Percentiles rank a stretch among this genome's conserved stretches.
Conservation (phyloP, 495 filamentous ascomycete genomes). For the Hypoxylon fragiforme region DNA sequence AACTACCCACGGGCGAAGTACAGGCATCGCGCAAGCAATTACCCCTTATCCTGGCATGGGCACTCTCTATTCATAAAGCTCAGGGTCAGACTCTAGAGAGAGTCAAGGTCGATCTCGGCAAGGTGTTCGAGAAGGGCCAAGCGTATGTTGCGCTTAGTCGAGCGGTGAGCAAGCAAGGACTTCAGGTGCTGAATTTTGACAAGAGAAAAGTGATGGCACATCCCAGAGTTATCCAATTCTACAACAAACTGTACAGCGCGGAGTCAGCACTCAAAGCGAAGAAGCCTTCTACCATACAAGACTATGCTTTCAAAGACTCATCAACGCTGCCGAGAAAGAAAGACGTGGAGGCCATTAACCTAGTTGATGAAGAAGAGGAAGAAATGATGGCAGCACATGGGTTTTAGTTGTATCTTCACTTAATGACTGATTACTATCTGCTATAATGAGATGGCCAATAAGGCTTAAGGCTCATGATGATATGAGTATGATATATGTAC, state of each 20-base stretch:
- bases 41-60: conserved; percentile 94
- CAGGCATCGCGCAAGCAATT: conserved; percentile 80
- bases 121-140: conserved; percentile 93
- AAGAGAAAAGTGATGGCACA: conserved; percentile 94
- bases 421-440: not conserved
- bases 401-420: conserved; percentile 10
- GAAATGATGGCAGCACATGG: conserved; percentile 44
- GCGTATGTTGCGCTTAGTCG: conserved; percentile 82
- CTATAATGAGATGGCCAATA: not conserved
- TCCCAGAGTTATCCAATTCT: conserved; percentile 81
- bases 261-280: conserved; percentile 44
- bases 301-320: conserved; percentile 29
- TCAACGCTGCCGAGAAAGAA: conserved; percentile 14
- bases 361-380: conserved; percentile 47
- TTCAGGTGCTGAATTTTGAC: conserved; percentile 89
- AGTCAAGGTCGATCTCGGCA: conserved; percentile 91
- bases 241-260: conserved; percentile 71
- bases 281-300: conserved; percentile 36
- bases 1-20: conserved; percentile 91
- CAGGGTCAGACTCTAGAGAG: conserved; percentile 95
- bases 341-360: conserved; percentile 11
- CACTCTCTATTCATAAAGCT: conserved; percentile 95
- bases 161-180: conserved; percentile 81
- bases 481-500: too few relatives aligned
- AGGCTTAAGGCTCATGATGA: too few relatives aligned